phyloP scores from a whole-genome alignment of 2,329 filamentous ascomycete species.

The Lachnellula hyalina region DNA sequence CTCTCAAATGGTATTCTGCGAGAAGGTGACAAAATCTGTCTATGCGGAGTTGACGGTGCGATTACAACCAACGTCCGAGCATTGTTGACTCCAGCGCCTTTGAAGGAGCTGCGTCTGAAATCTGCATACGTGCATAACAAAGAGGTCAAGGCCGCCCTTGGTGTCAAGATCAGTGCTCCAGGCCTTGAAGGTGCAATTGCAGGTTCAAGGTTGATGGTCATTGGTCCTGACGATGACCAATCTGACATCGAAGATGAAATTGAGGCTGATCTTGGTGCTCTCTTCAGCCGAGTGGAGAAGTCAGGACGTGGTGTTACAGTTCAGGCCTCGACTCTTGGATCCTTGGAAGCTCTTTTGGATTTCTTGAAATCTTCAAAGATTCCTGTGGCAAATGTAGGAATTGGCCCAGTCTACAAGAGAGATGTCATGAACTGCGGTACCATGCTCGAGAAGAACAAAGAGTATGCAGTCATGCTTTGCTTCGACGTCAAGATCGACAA shows the following conservation, averaged over 20 bases:
- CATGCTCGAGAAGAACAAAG: slow-evolving; percentile 93
- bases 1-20: slow-evolving; percentile 90
- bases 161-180: slow-evolving; percentile 97
- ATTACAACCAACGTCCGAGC: slow-evolving; percentile 95
- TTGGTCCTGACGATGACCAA: slow-evolving; percentile 92
- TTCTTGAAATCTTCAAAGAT: slow-evolving; percentile 97
- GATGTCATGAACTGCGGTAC: slow-evolving; percentile 93
- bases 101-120: slow-evolving; percentile 93
- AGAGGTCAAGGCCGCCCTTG: slow-evolving; percentile 94
- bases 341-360: slow-evolving; percentile 89
- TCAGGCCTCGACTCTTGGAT: slow-evolving; percentile 94
- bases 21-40: slow-evolving; percentile 89
- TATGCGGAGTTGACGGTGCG: slow-evolving; percentile 94
- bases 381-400: slow-evolving; percentile 93
- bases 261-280: slow-evolving; percentile 85
- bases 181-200: slow-evolving; percentile 94
- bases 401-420: slow-evolving; percentile 95
- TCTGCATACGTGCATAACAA: slow-evolving; percentile 98
- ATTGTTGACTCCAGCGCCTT: slow-evolving; percentile 82
- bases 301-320: slow-evolving; percentile 92
- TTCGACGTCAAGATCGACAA: slow-evolving; percentile 99
- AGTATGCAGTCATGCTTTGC: slow-evolving; percentile 98
- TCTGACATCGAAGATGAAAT: slow-evolving; percentile 96
- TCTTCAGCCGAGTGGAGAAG: slow-evolving; percentile 88
- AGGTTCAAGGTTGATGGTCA: slow-evolving; percentile 88